These are phyloP conservation scores for Penicillium sp. DNA, from an alignment of 2,329 filamentous ascomycete species.

Conservation along the genomic window DNA sequence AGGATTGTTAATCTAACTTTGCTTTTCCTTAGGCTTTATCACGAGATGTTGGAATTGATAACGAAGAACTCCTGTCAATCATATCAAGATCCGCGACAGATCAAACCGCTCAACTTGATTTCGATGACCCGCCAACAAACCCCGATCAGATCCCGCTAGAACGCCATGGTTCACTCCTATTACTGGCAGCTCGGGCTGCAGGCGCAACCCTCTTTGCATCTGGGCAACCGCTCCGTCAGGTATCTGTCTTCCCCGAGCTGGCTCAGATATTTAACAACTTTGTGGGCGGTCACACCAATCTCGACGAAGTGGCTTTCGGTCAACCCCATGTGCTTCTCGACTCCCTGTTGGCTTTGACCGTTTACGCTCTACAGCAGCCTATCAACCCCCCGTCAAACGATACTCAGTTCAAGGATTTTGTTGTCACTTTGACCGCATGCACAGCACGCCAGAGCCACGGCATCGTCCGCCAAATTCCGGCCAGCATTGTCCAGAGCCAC, in stretches of 20 bases:
- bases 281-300: conserved; percentile 43
- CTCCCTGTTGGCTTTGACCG: conserved; percentile 52
- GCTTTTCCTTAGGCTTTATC: conserved; percentile 46
- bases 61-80: conserved; percentile 48
- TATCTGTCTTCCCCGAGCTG: conserved; percentile 55
- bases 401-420: conserved; percentile 52
- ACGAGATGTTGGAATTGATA: conserved; percentile 53
- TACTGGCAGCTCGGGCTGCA: conserved; percentile 54
- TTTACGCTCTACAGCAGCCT: conserved; percentile 50
- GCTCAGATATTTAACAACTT: conserved; percentile 53
- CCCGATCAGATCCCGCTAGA: conserved; percentile 57
- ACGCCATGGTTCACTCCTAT: conserved; percentile 53
- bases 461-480: conserved; percentile 38
- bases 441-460: conserved; percentile 36
- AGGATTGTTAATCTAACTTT: neutral
- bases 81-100: conserved; percentile 41
- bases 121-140: conserved; percentile 54
- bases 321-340: conserved; percentile 56
- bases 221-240: conserved; percentile 35
- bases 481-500: conserved; percentile 49
- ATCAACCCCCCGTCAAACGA: conserved; percentile 48
- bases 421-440: conserved; percentile 47
- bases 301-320: conserved; percentile 40
- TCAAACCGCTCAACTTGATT: conserved; percentile 46
- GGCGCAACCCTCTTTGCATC: conserved; percentile 50